Percentiles rank a stretch among this genome's conserved stretches.
These are phyloP conservation scores for Geotrichum restrictum DNA, from an alignment of 1,139 yeast genomes.

Conservation along the genomic window DNA sequence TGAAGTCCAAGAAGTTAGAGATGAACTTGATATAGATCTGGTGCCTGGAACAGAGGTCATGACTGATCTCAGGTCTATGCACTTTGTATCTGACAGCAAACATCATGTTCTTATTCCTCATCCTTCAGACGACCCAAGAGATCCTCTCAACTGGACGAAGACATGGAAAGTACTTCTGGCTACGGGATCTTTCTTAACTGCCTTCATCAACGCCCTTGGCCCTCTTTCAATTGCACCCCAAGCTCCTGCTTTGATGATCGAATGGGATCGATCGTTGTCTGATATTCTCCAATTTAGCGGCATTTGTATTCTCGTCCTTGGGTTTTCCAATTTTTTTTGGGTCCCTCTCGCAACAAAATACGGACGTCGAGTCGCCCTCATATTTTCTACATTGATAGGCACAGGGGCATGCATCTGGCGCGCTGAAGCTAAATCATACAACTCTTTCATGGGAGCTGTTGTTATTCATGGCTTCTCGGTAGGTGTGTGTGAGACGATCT, in stretches of 20 bases:
- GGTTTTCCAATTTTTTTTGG: constrained; percentile 47
- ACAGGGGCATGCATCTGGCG: constrained; percentile 33
- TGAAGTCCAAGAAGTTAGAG: background rate
- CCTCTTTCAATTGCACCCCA: constrained; percentile 45
- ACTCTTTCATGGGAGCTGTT: constrained; percentile 42
- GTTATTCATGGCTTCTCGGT: constrained; percentile 51
- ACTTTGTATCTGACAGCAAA: constrained; percentile 25
- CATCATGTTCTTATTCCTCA: constrained; percentile 42
- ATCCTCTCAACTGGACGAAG: constrained; percentile 46
- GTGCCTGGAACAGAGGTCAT: background rate
- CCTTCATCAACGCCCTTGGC: constrained; percentile 46
- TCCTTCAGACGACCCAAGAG: constrained; percentile 48
- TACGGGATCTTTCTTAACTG: constrained; percentile 34
- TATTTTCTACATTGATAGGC: constrained; percentile 41
- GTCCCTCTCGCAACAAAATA: constrained; percentile 51
- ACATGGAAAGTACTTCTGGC: constrained; percentile 34
- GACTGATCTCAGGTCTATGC: constrained; percentile 16
- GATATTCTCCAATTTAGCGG: constrained; percentile 38
- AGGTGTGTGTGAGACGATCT: constrained; percentile 45
- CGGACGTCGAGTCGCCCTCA: constrained; percentile 51
- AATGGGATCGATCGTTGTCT: constrained; percentile 44
- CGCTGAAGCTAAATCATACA: constrained; percentile 31
- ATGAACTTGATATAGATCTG: background rate
- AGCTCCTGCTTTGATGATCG: constrained; percentile 41
- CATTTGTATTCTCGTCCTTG: constrained; percentile 46